Conservation (phyloP, 495 filamentous ascomycete species). For the Aspergillus leporis region DNA sequence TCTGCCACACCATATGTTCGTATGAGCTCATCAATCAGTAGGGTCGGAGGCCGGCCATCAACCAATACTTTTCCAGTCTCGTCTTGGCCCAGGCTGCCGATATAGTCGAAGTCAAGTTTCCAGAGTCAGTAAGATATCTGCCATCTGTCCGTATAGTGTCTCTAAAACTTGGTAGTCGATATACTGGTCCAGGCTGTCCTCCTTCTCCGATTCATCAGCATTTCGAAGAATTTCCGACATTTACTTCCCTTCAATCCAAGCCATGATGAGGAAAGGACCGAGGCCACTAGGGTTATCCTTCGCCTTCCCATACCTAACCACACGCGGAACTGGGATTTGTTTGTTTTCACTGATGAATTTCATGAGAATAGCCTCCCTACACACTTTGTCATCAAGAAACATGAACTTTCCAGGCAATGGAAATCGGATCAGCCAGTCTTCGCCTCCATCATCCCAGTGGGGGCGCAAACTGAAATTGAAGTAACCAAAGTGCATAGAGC, state of each 20-base stretch:
- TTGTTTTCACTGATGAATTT: slow-evolving; percentile 30
- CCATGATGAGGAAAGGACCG: slow-evolving; percentile 48
- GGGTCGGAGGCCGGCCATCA: slow-evolving; percentile 21
- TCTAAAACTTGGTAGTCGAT: slow-evolving; percentile 25
- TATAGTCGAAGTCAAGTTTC: slow-evolving; percentile 15
- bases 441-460: slow-evolving; percentile 10
- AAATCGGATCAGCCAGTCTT: slow-evolving; percentile 17
- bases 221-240: slow-evolving; percentile 14
- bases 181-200: slow-evolving; percentile 27
- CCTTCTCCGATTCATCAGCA: slow-evolving; percentile 5
- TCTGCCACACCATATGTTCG: slow-evolving; percentile 12
- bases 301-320: slow-evolving; percentile 33
- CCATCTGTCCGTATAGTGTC: slow-evolving; percentile 32
- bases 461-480: slow-evolving; percentile 16
- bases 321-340: slow-evolving; percentile 30
- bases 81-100: slow-evolving; percentile 11
- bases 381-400: slow-evolving; percentile 26
- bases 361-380: slow-evolving; percentile 33
- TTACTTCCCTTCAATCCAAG: slow-evolving; percentile 23
- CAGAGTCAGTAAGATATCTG: slow-evolving; percentile 32
- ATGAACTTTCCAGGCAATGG: slow-evolving; percentile 20
- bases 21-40: slow-evolving; percentile 27
- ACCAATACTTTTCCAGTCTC: neutral
- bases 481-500: slow-evolving; percentile 11
- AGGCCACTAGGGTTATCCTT: slow-evolving; percentile 25